Base-by-base conservation (phyloP, 495 filamentous ascomycete species). In the Podospora pseudopauciseta region DNA sequence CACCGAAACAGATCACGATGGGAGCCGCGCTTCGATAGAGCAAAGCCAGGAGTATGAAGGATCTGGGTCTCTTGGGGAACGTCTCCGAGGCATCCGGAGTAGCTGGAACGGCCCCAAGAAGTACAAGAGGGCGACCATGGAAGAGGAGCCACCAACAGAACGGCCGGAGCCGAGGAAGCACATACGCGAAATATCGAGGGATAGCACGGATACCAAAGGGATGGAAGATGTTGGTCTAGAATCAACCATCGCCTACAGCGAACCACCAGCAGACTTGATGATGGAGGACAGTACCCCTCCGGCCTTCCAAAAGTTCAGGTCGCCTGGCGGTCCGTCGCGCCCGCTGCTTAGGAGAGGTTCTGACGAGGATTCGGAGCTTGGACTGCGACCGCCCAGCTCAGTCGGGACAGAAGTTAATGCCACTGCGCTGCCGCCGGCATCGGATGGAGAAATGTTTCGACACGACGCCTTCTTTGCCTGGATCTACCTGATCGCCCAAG, bases 391-490 rank as follows among this genome's bases (percentile, higher is more conserved):
- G 1, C 68, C 67, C 11, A 73, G 72, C 39, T 71, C 73, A 1
- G 60, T 69, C 26, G 75, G 72, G 1, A 74, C 67, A 1, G 67
- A 73, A 18, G 34, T 74, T 64, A 64, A 71, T 63, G 59, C 34
- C 20, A 20, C 57, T 57, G 57, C 69, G 19, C 68, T 73, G 27
- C 63, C 72, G 3, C 69, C 76, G 11, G 60, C 64, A 20, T 66
- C 74, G 63, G 82, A 85, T 54, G 81, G 79, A 30, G 82, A 85
- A 66, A 79, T 83, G 13, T 85, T 85, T 64, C 79, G 75, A 20
- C 92, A 98, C 78, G 96, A 99, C 78, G 80, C 85, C 16, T 93
- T 98, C 78, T 99, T 95, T 86, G 91, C 90, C n/a, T 92, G 90
- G 71, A 81, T 98, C 30, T 98, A 92, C 75, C 78, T 96, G 67